Conservation (phyloP, 352 stramenopile species). For the Elongisporangium anandrum region DNA sequence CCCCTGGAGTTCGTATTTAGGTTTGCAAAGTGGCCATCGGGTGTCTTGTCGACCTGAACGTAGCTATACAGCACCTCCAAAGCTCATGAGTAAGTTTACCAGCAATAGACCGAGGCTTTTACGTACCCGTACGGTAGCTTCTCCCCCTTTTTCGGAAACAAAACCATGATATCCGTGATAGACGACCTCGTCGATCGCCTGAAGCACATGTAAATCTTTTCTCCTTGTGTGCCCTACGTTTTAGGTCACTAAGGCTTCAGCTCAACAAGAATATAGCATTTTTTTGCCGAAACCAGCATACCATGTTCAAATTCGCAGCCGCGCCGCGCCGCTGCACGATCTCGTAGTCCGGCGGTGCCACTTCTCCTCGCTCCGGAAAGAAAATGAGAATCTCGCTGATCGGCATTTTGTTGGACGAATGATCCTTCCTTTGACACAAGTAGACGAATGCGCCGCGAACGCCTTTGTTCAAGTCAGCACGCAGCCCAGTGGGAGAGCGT, state of each 20-base stretch:
- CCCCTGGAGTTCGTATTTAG: conserved; percentile 68
- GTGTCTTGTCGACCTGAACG: conserved; percentile 72
- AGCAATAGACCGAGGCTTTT: neutral
- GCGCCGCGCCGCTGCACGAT: conserved; percentile 49
- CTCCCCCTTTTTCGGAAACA: conserved; percentile 84
- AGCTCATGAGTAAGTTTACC: neutral
- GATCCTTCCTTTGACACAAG: conserved; percentile 60
- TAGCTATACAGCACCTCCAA: conserved; percentile 29
- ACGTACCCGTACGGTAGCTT: conserved; percentile 80
- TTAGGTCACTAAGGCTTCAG: neutral
- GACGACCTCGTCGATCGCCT: conserved; percentile 58
- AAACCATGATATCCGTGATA: conserved; percentile 60
- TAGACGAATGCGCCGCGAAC: conserved; percentile 77
- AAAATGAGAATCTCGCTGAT: conserved; percentile 78
- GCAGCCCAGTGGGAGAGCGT: conserved; percentile 60
- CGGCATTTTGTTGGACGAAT: conserved; percentile 35
- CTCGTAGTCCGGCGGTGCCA: conserved; percentile 76
- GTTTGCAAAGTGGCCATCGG: conserved; percentile 62
- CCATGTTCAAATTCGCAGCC: conserved; percentile 73
- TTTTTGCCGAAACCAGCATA: conserved; percentile 13
- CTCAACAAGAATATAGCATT: neutral
- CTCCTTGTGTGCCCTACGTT: conserved; percentile 66
- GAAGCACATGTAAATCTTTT: conserved; percentile 78
- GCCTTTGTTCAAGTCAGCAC: conserved; percentile 79
- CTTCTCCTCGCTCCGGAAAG: conserved; percentile 74